Base-by-base conservation (phyloP, 352 stramenopile species). In the Phytophthora citrophthora region DNA sequence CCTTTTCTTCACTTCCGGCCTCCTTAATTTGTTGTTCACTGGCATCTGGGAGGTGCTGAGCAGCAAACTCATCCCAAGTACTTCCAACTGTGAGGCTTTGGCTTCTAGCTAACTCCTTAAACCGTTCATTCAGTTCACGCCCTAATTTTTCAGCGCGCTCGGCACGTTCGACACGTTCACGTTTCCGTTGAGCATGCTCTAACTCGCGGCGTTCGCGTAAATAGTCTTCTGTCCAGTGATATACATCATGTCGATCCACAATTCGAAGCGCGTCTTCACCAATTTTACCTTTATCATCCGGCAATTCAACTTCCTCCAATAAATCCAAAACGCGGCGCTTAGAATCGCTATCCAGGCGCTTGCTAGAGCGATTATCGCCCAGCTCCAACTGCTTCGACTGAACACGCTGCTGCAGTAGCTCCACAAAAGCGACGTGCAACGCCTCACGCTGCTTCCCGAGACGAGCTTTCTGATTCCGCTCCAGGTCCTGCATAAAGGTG, bases 401-500 rank as follows among this genome's bases (percentile, higher is more conserved):
- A 20, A 72, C 46, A 32, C 76, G 71, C n/a, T 77, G 39, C 0
- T 68, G 68, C 18, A 94, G 40, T 10, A 75, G 66, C 0, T 60
- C 62, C 20, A 83, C 51, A 59, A 89, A 91, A 1, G 51, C 64
- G 2, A 29, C 56, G 40, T 81, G 83, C 32, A 88, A 57, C 0
- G 65, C 57, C 8, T 88, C 76, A 0, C 74, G 64, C 13, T 81
- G 68, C 48, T 88, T 83, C 4, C 52, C 69, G 13, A 76, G 43
- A 12, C 65, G 65, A 50, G 77, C 73, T 29, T 85, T 70, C 43
- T 88, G 70, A 23, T 82, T 89, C 5, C 85, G 81, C 34, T 79
- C 54, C 5, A 89, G 23, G 29, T 93, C 84, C 23, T 87, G 73
- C 38, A 92, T 72, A 57, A 90, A 95, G 1, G 73, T 77, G 16